Percentiles rank a stretch among this genome's conserved stretches.
Evolutionary conservation across 768 basidiomycete species (phyloP).

Genomic region (Mycena vulgaris): DNA sequence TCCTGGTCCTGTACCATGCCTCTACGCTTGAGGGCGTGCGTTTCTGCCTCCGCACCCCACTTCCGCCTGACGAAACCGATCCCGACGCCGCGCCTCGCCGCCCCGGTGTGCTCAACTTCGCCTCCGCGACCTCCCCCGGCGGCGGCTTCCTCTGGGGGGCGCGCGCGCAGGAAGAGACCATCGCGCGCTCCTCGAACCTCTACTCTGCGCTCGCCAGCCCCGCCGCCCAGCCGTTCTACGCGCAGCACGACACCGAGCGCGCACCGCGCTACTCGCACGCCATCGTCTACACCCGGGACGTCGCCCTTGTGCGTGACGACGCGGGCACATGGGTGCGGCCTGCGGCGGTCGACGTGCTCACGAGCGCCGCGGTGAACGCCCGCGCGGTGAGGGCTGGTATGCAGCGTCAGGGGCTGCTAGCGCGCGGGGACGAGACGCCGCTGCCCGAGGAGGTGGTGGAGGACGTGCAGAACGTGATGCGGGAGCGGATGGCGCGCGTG

Average conservation of each 20-base stretch:
- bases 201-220: slow-evolving; percentile 64
- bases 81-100: not conserved
- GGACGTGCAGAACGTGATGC: slow-evolving; percentile 70
- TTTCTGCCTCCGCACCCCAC: slow-evolving; percentile 39
- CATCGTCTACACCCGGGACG: slow-evolving; percentile 65
- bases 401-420: not conserved
- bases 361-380: slow-evolving; percentile 69
- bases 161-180: slow-evolving; percentile 71
- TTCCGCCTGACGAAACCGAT: no score
- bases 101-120: slow-evolving; percentile 63
- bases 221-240: slow-evolving; percentile 62
- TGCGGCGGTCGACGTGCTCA: slow-evolving; percentile 62
- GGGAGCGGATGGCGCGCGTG: slow-evolving; percentile 79
- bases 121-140: slow-evolving; percentile 68
- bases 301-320: slow-evolving; percentile 65
- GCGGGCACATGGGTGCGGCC: slow-evolving; percentile 62
- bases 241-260: slow-evolving; percentile 55
- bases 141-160: slow-evolving; percentile 70
- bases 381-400: slow-evolving; percentile 54
- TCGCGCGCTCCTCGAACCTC: slow-evolving; percentile 70
- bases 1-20: slow-evolving; percentile 46
- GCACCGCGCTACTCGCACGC: slow-evolving; percentile 64
- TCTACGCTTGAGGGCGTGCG: slow-evolving; percentile 64
- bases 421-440: slow-evolving; percentile 8
- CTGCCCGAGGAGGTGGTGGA: slow-evolving; percentile 46